Base-by-base conservation (phyloP, 768 basidiomycete genomes). In the Lactifluus rugatus region DNA sequence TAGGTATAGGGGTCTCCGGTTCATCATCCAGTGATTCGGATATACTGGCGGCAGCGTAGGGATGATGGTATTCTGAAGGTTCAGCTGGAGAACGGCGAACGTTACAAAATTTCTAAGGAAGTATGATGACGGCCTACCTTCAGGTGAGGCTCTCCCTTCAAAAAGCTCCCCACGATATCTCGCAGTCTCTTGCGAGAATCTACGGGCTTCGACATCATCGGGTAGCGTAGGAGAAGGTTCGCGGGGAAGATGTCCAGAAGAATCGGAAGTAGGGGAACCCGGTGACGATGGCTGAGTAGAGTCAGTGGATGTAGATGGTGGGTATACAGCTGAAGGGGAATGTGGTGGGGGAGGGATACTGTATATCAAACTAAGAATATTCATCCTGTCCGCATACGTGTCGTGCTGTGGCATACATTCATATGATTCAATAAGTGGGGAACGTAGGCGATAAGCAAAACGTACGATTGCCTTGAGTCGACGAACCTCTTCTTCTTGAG, bases 361-460 rank as follows among this genome's bases (percentile, higher is more conserved):
- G 75, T 93, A 93, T 62, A 92, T 91, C 63, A 89, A 78, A 65
- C 87, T 89, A 55, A 95, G 79, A 67, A 94, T 93, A 67, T 89
- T 87, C 87, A 95, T 92, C 52, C 93, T 82, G 71, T 95, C 90
- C 58, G 89, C 90, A 70, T 95, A 95, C 9, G 93, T 94, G 71
- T 95, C 93, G 68, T 94, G 93, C 92, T 93, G 69, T 16, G 49
- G 17, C 51, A 21, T 49, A 51, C 47, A 19, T 60, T 65, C 31
- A 46, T 37, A 41, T 9, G 25, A 34, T 53, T n/a, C 19, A 54
- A 47, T 36, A 49, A 17, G 49, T 14, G 25, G 16, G 2, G 23
- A 28, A 32, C 21, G 48, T 13, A 16, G 10, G 41, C n/a, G 49
- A 36, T 17, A 48, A 23, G 25, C 25, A 39, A 41, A n/a, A 78